Evolutionary conservation across 306 rosid genomes (phyloP).

Genomic region (Castanospermum australe): DNA sequence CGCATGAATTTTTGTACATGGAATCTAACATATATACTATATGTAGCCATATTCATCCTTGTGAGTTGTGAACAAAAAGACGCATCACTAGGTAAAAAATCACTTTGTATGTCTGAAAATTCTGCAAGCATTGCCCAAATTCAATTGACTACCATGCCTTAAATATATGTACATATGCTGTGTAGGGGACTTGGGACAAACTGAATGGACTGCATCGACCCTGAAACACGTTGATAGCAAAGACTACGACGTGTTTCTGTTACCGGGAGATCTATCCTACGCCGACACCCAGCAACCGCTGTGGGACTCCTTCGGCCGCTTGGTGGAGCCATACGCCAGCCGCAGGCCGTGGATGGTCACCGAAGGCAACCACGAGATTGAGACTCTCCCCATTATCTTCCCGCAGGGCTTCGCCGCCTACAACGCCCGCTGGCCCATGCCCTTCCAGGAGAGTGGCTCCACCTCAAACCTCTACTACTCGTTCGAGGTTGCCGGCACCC

Average conservation of each 20-base stretch:
- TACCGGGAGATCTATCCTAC: slow-evolving; percentile 74
- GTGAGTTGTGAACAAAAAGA: too few relatives aligned
- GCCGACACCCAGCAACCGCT: slow-evolving; percentile 60
- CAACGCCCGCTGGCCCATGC: slow-evolving; percentile 75
- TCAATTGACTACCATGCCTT: too few relatives aligned
- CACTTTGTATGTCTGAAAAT: too few relatives aligned
- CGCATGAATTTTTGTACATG: too few relatives aligned
- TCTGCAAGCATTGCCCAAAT: too few relatives aligned
- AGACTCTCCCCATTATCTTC: slow-evolving; percentile 43
- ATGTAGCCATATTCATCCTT: too few relatives aligned
- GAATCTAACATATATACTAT: too few relatives aligned
- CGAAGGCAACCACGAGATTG: slow-evolving; percentile 75
- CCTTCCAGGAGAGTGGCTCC: slow-evolving; percentile 57
- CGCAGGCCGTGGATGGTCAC: slow-evolving; percentile 86
- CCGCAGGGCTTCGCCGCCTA: slow-evolving; percentile 48
- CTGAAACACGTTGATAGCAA: slow-evolving; percentile 41
- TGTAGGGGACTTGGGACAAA: slow-evolving; percentile 80
- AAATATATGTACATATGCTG: not conserved
- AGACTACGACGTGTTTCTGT: slow-evolving; percentile 64
- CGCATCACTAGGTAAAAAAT: too few relatives aligned
- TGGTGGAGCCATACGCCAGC: slow-evolving; percentile 69
- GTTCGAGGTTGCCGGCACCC: slow-evolving; percentile 47
- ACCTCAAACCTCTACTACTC: slow-evolving; percentile 73
- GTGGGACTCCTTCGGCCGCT: slow-evolving; percentile 83
- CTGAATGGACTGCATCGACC: slow-evolving; percentile 67